Base-by-base conservation (phyloP, 2,329 filamentous ascomycete genomes). In the Phaeosphaeria sp. region DNA sequence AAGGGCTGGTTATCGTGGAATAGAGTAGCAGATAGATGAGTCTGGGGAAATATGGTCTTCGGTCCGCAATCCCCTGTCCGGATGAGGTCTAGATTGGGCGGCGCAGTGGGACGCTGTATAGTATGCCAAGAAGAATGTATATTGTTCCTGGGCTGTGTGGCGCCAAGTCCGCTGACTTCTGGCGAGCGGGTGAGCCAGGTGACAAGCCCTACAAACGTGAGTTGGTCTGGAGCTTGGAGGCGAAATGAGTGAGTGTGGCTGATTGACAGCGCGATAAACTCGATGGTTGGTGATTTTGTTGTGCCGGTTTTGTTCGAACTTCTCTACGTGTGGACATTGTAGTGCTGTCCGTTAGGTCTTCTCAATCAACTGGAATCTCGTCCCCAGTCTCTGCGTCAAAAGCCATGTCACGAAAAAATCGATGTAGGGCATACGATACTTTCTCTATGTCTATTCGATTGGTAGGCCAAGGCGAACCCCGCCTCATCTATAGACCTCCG, bases 1-100 rank as follows among this genome's bases (percentile, higher is more conserved):
- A 13, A 36, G 15, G 30, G 8, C 30, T 36, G 11, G 30, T 36
- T 36, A 36, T 36, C 30, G 30, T 36, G 30, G 11, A 13, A 36
- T 36, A 36, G 6, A 36, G 30, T 36, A 13, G 30, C 30, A 36
- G 11, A 50, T 27, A 17, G 40, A 27, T 40, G 17, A 25, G 6
- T 17, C 7, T 20, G 36, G 40, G 24, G 30, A 15, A 17, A 21
- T 21, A 9, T 40, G 25, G 40, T 53, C 11, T 24, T 51, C 50
- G 50, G 54, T 39, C 57, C 47, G 49, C 24, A 17, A 40, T 24
- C 20, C n/a, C 57, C 58, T 51, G 58, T 45, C 47, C 30, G 36
- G 21, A 49, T 55, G 36, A 9, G 15, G 51, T 39, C 44, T 47
- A 48, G 48, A 27, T 33, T 5, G 48, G 17, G 18, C n/a, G 15